phyloP scores from a whole-genome alignment of 495 filamentous ascomycete species.

The Lichenothelia convexa region DNA sequence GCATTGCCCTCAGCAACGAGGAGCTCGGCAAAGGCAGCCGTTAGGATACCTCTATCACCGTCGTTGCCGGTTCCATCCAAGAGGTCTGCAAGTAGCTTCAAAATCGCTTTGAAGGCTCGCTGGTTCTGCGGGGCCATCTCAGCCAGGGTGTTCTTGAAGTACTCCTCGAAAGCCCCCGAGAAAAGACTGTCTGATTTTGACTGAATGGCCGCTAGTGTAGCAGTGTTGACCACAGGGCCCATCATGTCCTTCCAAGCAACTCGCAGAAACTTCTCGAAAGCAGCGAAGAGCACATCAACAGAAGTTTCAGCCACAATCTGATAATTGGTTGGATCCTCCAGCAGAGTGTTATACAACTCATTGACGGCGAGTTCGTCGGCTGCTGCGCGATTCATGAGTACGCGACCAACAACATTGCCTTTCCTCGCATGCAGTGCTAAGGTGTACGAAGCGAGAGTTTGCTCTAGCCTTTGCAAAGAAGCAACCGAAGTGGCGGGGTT shows the following conservation, averaged over 20 bases:
- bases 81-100: slow-evolving; percentile 71
- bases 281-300: slow-evolving; percentile 77
- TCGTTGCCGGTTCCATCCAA: slow-evolving; percentile 91
- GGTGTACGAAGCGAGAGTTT: slow-evolving; percentile 71
- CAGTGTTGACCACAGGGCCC: slow-evolving; percentile 54
- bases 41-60: slow-evolving; percentile 77
- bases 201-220: slow-evolving; percentile 50
- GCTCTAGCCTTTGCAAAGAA: slow-evolving; percentile 49
- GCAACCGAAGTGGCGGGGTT: not conserved
- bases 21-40: slow-evolving; percentile 77
- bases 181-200: slow-evolving; percentile 53
- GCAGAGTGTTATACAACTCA: slow-evolving; percentile 72
- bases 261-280: slow-evolving; percentile 85
- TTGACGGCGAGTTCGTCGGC: slow-evolving; percentile 69
- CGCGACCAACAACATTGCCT: slow-evolving; percentile 65
- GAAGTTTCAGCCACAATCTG: slow-evolving; percentile 57
- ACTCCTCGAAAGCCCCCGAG: slow-evolving; percentile 66
- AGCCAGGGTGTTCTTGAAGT: slow-evolving; percentile 53
- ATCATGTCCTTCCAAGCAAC: slow-evolving; percentile 81
- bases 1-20: slow-evolving; percentile 60
- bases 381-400: slow-evolving; percentile 46
- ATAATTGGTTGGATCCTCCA: slow-evolving; percentile 61
- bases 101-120: slow-evolving; percentile 64
- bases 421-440: slow-evolving; percentile 65
- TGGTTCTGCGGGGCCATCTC: slow-evolving; percentile 86